Evolutionary conservation across 176 grass and related monocot genomes (phyloP), one percentile per base, ranked within the genome.

Genomic region (Carex scoparia): DNA sequence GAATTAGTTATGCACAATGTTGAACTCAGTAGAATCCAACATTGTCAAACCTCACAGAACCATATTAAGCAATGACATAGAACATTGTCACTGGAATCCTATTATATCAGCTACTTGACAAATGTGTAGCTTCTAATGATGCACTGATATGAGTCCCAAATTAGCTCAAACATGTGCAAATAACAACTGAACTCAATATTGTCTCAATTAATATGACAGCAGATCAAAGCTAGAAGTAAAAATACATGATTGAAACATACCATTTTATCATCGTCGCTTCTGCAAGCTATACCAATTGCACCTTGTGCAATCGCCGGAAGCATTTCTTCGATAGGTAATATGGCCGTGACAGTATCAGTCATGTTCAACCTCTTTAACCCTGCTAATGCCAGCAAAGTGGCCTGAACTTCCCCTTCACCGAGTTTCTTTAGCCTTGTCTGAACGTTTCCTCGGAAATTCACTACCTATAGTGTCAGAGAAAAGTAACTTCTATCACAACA

Each of bases 391-490:
- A 99, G 84, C 86, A 99, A 84, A 13, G 97, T 99, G 54, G 93
- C 97, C 32, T 94, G 85, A 30, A 99, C 97, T 79, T 92, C 88
- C 58, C 90, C 91, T 91, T 91, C 93, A 53, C 86, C 86, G 9
- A 99, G 91, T 86, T 99, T 99, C 78, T 87, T 95, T 68, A 99
- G 69, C 38, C 97, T 84, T 84, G 97, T 99, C 72, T 99, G 96
- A 65, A 99, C 96, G 88, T 99, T 99, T 87, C 96, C 96, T 90
- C 96, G 94, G 86, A 99, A 94, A 78, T 96, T 99, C 83, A 95
- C 93, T 77, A 99, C 97, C 97, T 99, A 89, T 79, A 90, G 31
- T 82, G 82, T 6, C n/a, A 69, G 66, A 31, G 85, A 83, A 65
- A 63, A 82, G 4, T 11, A 84, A 37, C 31, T 51, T 84, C 65